A percentile compares a stretch with the other conserved stretches of the same genome.
Conservation (phyloP, 495 filamentous ascomycete species). For the Pseudoneurospora amorphoporcata region DNA sequence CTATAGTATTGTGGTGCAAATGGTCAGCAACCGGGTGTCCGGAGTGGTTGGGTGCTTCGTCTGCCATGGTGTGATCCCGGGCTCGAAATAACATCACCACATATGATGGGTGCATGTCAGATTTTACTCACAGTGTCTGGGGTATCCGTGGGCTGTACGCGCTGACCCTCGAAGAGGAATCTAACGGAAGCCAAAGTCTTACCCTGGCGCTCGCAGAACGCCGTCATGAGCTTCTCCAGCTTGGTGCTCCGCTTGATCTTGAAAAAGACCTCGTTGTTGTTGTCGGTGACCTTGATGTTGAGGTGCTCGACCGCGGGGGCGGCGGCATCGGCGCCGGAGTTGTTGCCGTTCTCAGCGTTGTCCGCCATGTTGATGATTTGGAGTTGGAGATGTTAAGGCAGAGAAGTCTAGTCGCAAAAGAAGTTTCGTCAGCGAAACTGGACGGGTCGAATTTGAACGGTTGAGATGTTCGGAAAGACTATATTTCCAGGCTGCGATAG, state of each 20-base stretch:
- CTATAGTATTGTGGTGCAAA: slow-evolving; percentile 31
- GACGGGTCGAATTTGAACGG: background rate
- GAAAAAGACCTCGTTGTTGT: slow-evolving; percentile 99
- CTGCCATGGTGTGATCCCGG: background rate
- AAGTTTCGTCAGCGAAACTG: background rate
- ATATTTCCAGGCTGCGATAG: background rate
- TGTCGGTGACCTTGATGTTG: slow-evolving; percentile 99
- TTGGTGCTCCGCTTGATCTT: slow-evolving; percentile 98
- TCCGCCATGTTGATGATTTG: slow-evolving; percentile 39
- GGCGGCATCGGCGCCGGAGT: slow-evolving; percentile 31
- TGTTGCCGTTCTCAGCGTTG: slow-evolving; percentile 43
- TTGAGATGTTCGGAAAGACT: background rate
- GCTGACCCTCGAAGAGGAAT: slow-evolving; percentile 90
- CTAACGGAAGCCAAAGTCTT: slow-evolving; percentile 76
- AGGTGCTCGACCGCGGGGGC: slow-evolving; percentile 61
- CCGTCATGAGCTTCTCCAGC: slow-evolving; percentile 97
- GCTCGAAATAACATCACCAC: background rate
- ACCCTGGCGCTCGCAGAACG: slow-evolving; percentile 94
- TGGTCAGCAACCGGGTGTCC: slow-evolving; percentile 2
- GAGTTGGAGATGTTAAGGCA: background rate
- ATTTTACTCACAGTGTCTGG: slow-evolving; percentile 72
- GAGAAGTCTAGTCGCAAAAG: background rate
- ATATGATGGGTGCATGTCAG: background rate
- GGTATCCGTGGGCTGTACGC: slow-evolving; percentile 80
- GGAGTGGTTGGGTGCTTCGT: background rate